A percentile compares a stretch with the other conserved stretches of the same genome.
Conservation (phyloP, 2,329 filamentous ascomycete genomes). For the Fusarium acutatum region DNA sequence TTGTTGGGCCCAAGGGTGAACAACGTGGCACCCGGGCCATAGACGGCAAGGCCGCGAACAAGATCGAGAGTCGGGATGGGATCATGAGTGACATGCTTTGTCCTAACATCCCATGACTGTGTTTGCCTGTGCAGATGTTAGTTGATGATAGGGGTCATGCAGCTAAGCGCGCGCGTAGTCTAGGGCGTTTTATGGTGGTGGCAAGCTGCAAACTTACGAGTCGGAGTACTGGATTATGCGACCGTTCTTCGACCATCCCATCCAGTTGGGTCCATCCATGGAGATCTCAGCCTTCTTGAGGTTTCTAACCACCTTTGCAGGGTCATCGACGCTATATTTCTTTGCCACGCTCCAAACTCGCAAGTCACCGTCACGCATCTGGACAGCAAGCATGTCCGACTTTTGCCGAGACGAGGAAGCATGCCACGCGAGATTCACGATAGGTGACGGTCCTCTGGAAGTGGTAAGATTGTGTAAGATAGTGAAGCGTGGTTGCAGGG, state of each 20-base stretch:
- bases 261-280: slow-evolving; percentile 86
- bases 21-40: slow-evolving; percentile 87
- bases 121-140: slow-evolving; percentile 73
- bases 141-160: slow-evolving; percentile 42
- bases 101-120: slow-evolving; percentile 94
- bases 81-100: slow-evolving; percentile 95
- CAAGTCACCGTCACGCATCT: slow-evolving; percentile 90
- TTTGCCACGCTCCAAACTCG: slow-evolving; percentile 98
- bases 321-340: slow-evolving; percentile 72
- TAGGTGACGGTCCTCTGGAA: slow-evolving; percentile 82
- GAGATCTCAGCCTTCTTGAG: slow-evolving; percentile 82
- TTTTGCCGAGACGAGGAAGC: slow-evolving; percentile 95
- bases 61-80: slow-evolving; percentile 85
- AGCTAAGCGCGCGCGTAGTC: slow-evolving; percentile 59
- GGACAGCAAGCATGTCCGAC: slow-evolving; percentile 96
- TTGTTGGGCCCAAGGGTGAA: slow-evolving; percentile 91
- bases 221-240: slow-evolving; percentile 93
- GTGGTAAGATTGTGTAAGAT: slow-evolving; percentile 93
- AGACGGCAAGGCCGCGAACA: slow-evolving; percentile 83
- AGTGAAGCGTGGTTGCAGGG: slow-evolving; percentile 88
- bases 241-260: slow-evolving; percentile 98
- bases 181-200: slow-evolving; percentile 38
- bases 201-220: slow-evolving; percentile 68
- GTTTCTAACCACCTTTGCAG: slow-evolving; percentile 88
- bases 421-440: slow-evolving; percentile 91